Evolutionary conservation across 2,329 filamentous ascomycete genomes (phyloP).

Genomic region (Mycogone perniciosa): DNA sequence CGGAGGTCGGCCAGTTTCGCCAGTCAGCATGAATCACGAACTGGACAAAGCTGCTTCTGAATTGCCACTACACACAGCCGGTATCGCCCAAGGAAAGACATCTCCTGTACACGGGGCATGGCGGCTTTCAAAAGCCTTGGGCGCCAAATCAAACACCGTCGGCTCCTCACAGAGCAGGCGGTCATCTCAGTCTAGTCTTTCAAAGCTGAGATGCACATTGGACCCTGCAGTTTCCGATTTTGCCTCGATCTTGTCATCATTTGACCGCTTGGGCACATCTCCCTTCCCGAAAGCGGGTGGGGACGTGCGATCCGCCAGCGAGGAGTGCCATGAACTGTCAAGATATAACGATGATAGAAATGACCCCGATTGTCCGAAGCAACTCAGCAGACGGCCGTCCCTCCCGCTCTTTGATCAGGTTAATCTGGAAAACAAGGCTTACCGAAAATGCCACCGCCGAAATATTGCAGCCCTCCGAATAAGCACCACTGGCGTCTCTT

Average conservation of each 20-base stretch:
- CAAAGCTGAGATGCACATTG: constrained; percentile 14
- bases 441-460: constrained; percentile 20
- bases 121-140: constrained; percentile 7
- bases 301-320: not conserved
- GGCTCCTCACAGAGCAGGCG: not conserved
- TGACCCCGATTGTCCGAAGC: not conserved
- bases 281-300: constrained; percentile 15
- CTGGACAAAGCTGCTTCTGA: not conserved
- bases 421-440: constrained; percentile 4
- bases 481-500: constrained; percentile 12
- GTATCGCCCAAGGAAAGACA: too few relatives aligned
- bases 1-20: not conserved
- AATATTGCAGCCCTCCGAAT: constrained; percentile 21
- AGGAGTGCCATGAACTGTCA: not conserved
- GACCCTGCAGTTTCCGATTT: constrained; percentile 23
- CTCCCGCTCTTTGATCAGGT: constrained; percentile 1
- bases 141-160: not conserved
- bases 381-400: constrained; percentile 1
- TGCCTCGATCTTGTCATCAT: constrained; percentile 23
- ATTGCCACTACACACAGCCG: too few relatives aligned
- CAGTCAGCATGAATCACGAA: not conserved
- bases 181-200: constrained; percentile 11
- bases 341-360: not conserved
- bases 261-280: constrained; percentile 22
- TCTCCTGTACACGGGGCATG: too few relatives aligned